Evolutionary conservation across 805 yeast species (phyloP).

Genomic region (Saturnispora dispora): DNA sequence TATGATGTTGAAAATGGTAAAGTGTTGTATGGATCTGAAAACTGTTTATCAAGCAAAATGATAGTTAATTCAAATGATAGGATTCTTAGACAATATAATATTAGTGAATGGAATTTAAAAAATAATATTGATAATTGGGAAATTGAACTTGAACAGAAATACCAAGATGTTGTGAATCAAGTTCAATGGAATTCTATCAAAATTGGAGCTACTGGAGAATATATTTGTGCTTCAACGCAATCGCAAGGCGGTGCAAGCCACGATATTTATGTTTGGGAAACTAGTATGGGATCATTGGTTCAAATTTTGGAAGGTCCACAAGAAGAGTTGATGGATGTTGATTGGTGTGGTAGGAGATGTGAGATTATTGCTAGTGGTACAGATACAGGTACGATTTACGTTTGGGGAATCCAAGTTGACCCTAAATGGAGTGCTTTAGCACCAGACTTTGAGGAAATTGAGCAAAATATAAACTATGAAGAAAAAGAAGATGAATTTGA

Average conservation of each 20-base stretch:
- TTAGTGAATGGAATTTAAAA: conserved; percentile 27
- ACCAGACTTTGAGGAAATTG: conserved; percentile 92
- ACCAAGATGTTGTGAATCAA: conserved; percentile 83
- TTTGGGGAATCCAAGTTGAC: conserved; percentile 76
- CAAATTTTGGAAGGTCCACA: conserved; percentile 83
- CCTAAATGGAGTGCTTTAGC: conserved; percentile 96
- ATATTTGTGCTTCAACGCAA: conserved; percentile 78
- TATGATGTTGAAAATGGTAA: not conserved
- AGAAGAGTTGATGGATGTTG: conserved; percentile 78
- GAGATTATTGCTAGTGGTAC: conserved; percentile 74
- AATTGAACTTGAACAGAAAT: conserved; percentile 66
- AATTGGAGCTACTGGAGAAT: conserved; percentile 70
- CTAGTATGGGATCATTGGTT: conserved; percentile 75
- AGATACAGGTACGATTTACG: conserved; percentile 72
- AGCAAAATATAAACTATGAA: conserved; percentile 79
- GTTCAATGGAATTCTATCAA: conserved; percentile 81
- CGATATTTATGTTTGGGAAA: conserved; percentile 89
- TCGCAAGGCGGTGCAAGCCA: conserved; percentile 86
- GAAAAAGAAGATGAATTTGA: conserved; percentile 93
- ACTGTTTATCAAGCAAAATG: conserved; percentile 39
- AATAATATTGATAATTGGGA: conserved; percentile 17
- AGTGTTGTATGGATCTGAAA: conserved; percentile 6
- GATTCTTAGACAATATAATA: conserved; percentile 51
- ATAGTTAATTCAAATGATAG: conserved; percentile 75
- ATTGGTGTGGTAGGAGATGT: conserved; percentile 75